Conservation (phyloP, 306 rosid genomes). For the Castanea sativa region DNA sequence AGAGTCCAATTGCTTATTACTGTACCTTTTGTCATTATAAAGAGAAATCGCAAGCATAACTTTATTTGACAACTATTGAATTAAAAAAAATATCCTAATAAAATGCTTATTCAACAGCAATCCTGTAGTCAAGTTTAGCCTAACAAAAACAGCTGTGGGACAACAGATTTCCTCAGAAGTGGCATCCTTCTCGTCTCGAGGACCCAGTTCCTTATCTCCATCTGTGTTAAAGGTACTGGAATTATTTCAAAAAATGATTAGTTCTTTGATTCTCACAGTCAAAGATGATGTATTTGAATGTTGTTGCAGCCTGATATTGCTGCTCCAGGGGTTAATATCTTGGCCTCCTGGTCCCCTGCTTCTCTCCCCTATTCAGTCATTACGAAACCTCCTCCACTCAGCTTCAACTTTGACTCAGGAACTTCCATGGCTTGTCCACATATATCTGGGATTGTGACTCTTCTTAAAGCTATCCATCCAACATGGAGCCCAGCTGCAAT, state of each 20-base stretch:
- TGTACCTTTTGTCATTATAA: background rate
- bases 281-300: background rate
- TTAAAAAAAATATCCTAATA: background rate
- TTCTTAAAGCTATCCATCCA: conserved; percentile 44
- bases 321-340: conserved; percentile 68
- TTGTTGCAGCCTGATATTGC: conserved; percentile 60
- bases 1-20: background rate
- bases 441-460: conserved; percentile 48
- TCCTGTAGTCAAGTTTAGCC: conserved; percentile 49
- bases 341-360: conserved; percentile 64
- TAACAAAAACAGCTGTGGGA: conserved; percentile 47
- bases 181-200: conserved; percentile 61
- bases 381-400: background rate
- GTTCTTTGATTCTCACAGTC: background rate
- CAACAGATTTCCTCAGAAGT: conserved; percentile 63
- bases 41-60: background rate
- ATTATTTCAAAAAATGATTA: background rate
- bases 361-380: conserved; percentile 5
- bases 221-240: conserved; percentile 53
- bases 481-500: conserved; percentile 71
- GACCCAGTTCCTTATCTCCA: conserved; percentile 64
- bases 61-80: background rate
- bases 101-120: conserved; percentile 25
- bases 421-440: conserved; percentile 67
- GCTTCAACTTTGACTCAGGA: conserved; percentile 53